Base-by-base conservation (phyloP, 2,329 filamentous ascomycete genomes). In the Arthrobotrys sinensis region DNA sequence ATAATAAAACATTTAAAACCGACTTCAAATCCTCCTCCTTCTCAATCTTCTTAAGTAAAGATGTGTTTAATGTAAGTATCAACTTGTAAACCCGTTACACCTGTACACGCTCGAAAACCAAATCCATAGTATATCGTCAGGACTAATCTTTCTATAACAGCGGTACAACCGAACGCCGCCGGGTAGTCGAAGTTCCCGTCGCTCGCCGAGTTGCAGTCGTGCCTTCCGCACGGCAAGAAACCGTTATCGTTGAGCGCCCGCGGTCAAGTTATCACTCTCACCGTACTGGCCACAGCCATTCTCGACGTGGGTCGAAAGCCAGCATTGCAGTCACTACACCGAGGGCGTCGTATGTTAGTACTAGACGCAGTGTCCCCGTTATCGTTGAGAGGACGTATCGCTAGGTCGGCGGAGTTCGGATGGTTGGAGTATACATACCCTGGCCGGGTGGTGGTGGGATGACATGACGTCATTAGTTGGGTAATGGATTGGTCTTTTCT, bases 301-400 rank as follows among this genome's bases (percentile, higher is more conserved):
- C 67, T 10, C 16, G 62, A 38, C 36, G 55, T 32, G 65, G 65
- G 1, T 78, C 75, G 19, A 78, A 78, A 36, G 67, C 67, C 8
- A 72, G 75, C 16, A 43, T 78, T n/a, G 67, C 64, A 19, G 72
- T 64, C 38, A 28, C 75, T 11, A 78, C 75, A 24, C 75, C 75
- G 11, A 60, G 75, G n/a, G 67, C 43, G 10, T 78, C 75, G 16
- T 64, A 78, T 57, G 75, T 78, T 2, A 72, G 67, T 5, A 48
- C 28, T 2, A 60, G 67, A 55, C 55, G 75, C 6, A 16, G n/a
- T 0, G 66, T 62, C 21, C 75, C 75, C 3, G 60, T 78, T 12
- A 69, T 78, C 34, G 67, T 78, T 16, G 75, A 78, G 67, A 66
- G 75, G 38, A 78, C 75, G 4, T 67, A 78, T 72, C 75, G 75